phyloP scores from a whole-genome alignment of 176 grass and related monocot genomes.

The Ensete ventricosum region DNA sequence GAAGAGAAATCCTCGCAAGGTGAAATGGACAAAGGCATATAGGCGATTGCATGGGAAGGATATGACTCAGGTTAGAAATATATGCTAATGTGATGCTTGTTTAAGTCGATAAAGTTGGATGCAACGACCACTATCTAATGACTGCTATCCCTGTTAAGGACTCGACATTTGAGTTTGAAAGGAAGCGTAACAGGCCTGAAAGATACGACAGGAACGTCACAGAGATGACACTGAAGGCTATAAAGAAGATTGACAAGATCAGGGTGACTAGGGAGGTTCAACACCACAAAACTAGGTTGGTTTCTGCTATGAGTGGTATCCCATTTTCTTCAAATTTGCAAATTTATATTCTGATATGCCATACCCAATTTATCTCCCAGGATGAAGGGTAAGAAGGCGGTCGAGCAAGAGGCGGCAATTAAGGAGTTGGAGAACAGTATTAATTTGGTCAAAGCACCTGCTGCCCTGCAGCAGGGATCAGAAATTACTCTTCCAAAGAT shows the following conservation, averaged over 20 bases:
- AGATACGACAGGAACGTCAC: conserved; percentile 71
- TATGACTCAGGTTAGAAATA: conserved; percentile 57
- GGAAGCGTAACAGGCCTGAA: conserved; percentile 87
- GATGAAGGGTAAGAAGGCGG: conserved; percentile 34
- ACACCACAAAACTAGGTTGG: conserved; percentile 26
- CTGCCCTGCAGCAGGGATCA: conserved; percentile 23
- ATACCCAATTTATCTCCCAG: conserved; percentile 26
- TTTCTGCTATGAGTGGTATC: too few relatives aligned
- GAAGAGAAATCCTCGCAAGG: conserved; percentile 99
- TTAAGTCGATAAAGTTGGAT: too few relatives aligned
- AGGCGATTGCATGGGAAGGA: conserved; percentile 78
- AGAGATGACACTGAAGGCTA: conserved; percentile 52
- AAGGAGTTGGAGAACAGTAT: conserved; percentile 69
- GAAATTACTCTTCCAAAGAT: conserved; percentile 26
- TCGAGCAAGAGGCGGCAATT: conserved; percentile 20
- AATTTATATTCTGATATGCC: background rate
- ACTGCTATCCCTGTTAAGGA: conserved; percentile 29
- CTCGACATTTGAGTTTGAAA: conserved; percentile 87
- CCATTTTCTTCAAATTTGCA: background rate
- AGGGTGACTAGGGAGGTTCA: conserved; percentile 42
- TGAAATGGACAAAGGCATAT: conserved; percentile 93
- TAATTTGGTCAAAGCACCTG: conserved; percentile 36
- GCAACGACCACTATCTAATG: too few relatives aligned
- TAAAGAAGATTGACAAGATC: conserved; percentile 56
- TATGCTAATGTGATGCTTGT: too few relatives aligned